A percentile compares a stretch with the other conserved stretches of the same genome.
Conservation (phyloP, 202 grass and related monocot species). For the Digitaria exilis region DNA sequence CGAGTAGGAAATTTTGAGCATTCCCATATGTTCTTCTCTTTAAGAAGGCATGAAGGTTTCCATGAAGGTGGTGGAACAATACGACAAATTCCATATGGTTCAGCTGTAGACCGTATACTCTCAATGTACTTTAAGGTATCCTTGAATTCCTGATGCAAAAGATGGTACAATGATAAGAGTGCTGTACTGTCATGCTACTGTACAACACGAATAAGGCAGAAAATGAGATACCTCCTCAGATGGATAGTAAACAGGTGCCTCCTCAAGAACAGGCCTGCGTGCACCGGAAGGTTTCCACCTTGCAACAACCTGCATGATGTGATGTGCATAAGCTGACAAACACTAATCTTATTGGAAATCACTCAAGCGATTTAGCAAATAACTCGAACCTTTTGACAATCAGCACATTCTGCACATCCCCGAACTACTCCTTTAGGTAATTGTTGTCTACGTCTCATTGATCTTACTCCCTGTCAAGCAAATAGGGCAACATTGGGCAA, state of each 20-base stretch:
- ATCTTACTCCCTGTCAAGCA: conserved; percentile 55
- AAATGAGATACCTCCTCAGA: conserved; percentile 71
- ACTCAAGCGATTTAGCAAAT: conserved; percentile 17
- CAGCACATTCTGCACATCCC: conserved; percentile 70
- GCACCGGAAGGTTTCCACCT: conserved; percentile 82
- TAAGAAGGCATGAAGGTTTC: conserved; percentile 86
- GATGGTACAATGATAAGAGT: conserved; percentile 17
- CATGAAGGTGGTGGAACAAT: conserved; percentile 93
- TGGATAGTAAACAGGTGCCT: conserved; percentile 88
- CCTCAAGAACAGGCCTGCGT: conserved; percentile 64
- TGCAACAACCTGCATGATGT: conserved; percentile 67
- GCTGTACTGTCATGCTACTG: not conserved
- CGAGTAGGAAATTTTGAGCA: conserved; percentile 79
- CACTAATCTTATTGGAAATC: not conserved
- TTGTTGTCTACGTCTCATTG: conserved; percentile 23
- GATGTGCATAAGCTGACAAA: conserved; percentile 18
- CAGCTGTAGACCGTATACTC: conserved; percentile 69
- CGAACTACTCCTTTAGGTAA: conserved; percentile 93
- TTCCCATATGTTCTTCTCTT: conserved; percentile 70
- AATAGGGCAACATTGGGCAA: conserved; percentile 23
- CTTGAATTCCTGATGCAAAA: conserved; percentile 69
- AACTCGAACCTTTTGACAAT: conserved; percentile 80
- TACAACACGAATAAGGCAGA: not conserved
- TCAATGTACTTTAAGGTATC: conserved; percentile 91
- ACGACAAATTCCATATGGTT: conserved; percentile 88